Evolutionary conservation across 1,284 basidiomycete species (phyloP).

Genomic region (Microbotryum scabiosae): DNA sequence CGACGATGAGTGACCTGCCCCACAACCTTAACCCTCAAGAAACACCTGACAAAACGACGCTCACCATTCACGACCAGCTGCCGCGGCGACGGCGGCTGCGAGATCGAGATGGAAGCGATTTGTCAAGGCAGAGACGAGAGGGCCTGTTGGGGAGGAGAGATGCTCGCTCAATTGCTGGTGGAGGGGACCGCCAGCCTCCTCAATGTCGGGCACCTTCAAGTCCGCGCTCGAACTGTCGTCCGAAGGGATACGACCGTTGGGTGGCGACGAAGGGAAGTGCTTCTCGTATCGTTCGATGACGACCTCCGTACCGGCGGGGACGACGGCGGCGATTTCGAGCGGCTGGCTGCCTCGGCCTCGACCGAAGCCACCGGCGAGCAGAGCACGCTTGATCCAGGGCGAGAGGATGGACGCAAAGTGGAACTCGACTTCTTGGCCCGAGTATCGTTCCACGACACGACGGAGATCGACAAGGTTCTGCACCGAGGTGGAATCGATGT

Average conservation of each 20-base stretch:
- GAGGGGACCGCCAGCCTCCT: constrained; percentile 5
- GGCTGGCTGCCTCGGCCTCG: constrained; percentile 39
- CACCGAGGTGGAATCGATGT: constrained; percentile 74
- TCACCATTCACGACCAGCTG: constrained; percentile 33
- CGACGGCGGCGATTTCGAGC: constrained; percentile 64
- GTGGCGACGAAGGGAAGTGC: constrained; percentile 7
- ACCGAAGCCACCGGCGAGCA: constrained; percentile 81
- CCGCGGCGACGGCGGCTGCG: constrained; percentile 59
- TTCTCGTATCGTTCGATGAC: constrained; percentile 8
- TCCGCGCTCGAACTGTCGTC: constrained; percentile 14
- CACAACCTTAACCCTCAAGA: too few relatives aligned
- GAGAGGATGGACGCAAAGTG: constrained; percentile 83
- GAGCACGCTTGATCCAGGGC: constrained; percentile 85
- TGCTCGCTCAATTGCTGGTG: background rate
- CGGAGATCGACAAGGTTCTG: constrained; percentile 87
- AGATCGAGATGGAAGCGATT: constrained; percentile 86
- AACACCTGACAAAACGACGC: background rate
- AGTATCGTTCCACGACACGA: constrained; percentile 77
- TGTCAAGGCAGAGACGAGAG: constrained; percentile 53
- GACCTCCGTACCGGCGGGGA: constrained; percentile 43
- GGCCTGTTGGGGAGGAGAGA: constrained; percentile 31
- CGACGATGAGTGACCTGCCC: too few relatives aligned
- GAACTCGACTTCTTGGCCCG: constrained; percentile 68
- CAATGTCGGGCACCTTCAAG: constrained; percentile 22
- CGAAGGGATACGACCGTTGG: constrained; percentile 5